Evolutionary conservation across 2,329 filamentous ascomycete species (phyloP).

Genomic region (Salinomyces thailandicus): DNA sequence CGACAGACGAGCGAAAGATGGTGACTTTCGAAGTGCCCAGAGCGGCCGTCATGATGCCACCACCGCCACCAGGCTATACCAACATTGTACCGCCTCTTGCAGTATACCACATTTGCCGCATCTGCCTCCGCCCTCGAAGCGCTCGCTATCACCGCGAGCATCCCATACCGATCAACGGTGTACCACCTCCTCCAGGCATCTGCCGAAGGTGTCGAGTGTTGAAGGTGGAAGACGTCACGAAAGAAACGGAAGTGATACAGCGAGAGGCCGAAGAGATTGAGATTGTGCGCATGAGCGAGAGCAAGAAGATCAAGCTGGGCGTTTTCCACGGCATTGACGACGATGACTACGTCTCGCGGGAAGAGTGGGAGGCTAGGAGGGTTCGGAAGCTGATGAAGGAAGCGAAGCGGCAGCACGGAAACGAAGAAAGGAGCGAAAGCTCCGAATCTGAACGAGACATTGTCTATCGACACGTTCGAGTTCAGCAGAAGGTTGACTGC

Average conservation of each 20-base stretch:
- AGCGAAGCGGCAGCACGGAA: not conserved
- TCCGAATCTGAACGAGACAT: conserved; percentile 3
- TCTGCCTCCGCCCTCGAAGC: conserved; percentile 25
- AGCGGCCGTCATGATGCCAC: not conserved
- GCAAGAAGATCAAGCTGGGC: conserved; percentile 20
- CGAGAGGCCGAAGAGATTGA: conserved; percentile 18
- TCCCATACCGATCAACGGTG: conserved; percentile 22
- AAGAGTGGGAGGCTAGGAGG: conserved; percentile 7
- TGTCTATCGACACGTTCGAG: conserved; percentile 8
- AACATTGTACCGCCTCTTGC: conserved; percentile 18
- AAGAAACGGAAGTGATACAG: conserved; percentile 11
- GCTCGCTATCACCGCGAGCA: conserved; percentile 25
- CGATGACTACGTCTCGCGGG: conserved; percentile 11
- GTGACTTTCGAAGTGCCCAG: not conserved
- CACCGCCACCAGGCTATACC: conserved; percentile 1
- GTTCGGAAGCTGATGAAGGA: conserved; percentile 2
- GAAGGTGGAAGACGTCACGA: conserved; percentile 11
- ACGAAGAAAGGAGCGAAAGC: not conserved
- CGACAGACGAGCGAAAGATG: conserved; percentile 4
- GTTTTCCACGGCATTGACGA: conserved; percentile 16
- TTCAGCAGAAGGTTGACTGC: conserved; percentile 4
- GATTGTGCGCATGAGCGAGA: conserved; percentile 14
- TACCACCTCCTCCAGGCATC: conserved; percentile 24
- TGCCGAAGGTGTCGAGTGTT: conserved; percentile 24
- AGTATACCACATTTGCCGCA: conserved; percentile 26